Evolutionary conservation across 225 moss, liverwort and hornwort genomes (phyloP), one percentile per base, ranked within the genome.

Genomic region (Asterella californica): DNA sequence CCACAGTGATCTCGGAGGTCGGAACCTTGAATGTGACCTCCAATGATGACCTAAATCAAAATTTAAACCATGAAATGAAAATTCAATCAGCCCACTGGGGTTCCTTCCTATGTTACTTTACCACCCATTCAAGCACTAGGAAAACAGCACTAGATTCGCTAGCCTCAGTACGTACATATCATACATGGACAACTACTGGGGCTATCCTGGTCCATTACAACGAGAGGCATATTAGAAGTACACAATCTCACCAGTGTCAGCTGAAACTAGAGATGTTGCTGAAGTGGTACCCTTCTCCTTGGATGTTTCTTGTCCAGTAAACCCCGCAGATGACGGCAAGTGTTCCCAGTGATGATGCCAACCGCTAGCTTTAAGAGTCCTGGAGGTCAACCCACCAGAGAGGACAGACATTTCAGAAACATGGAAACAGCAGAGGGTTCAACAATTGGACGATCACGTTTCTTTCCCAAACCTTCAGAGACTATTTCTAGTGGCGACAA

Each of bases 321-420:
- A 12, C n/a, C 37, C 49, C 47, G n/a, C 9, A 9, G 72, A 64
- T 64, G 70, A 34, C n/a, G 53, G 63, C 46, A 77, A 30, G 30
- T 77, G 63, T 15, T 63, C 77, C 77, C 77, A 77, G 33, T 77
- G 77, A 17, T 32, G 63, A 64, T 63, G 62, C 77, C 77, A 77
- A 64, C 47, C 47, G 64, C 77, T 77, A 46, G 77, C 32, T 64
- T 48, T 77, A 63, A 77, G 27, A 48, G 15, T 64, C 64, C 77
- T 77, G 74, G 15, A 2, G 30, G 46, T 65, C 32, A 71, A 9
- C 47, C 59, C 25, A 14, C 12, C 0, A 47, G 46, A 71, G 19
- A 71, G 34, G 2, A 2, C 47, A 48, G 46, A n/a, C 9, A 45
- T 12, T 46, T 45, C 45, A 25, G 25, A 47, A 71, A 9, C 19